phyloP scores from a whole-genome alignment of 495 filamentous ascomycete species.

The Penicillium nucicola region DNA sequence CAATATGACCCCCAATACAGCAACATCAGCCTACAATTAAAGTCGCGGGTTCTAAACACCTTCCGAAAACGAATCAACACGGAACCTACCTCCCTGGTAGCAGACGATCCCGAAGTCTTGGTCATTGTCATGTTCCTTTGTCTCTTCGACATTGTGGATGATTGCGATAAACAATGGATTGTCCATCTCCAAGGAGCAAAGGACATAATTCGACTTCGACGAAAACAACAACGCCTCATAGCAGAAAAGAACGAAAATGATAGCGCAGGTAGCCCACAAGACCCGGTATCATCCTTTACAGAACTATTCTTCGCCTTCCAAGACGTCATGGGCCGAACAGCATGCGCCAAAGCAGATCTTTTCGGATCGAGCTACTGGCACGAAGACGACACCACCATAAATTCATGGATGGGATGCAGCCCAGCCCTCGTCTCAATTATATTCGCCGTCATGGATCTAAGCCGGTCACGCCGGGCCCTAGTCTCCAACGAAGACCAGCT shows the following conservation, averaged over 20 bases:
- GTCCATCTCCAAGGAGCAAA: conserved; percentile 21
- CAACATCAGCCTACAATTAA: conserved; percentile 1
- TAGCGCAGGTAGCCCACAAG: no score
- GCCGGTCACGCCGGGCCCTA: conserved; percentile 3
- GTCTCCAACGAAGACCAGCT: background rate
- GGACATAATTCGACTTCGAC: conserved; percentile 19
- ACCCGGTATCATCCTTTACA: conserved; percentile 2
- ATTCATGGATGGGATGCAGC: conserved; percentile 16
- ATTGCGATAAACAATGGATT: conserved; percentile 21
- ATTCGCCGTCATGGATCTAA: conserved; percentile 14
- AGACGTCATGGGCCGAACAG: conserved; percentile 24
- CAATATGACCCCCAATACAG: conserved; percentile 8
- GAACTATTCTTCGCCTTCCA: conserved; percentile 24
- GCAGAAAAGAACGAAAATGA: no score
- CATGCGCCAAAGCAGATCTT: conserved; percentile 20
- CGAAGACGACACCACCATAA: conserved; percentile 6
- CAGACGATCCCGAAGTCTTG: conserved; percentile 14
- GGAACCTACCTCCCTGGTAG: background rate
- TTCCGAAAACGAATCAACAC: no score
- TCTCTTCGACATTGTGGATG: conserved; percentile 22
- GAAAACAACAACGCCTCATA: background rate
- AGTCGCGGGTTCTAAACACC: background rate
- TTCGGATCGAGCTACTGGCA: conserved; percentile 20
- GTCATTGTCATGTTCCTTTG: conserved; percentile 22
- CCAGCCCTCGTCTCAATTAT: conserved; percentile 14